Percentiles rank a stretch among this genome's conserved stretches.
phyloP scores from a whole-genome alignment of 495 filamentous ascomycete genomes.

The Penicillium canariense region DNA sequence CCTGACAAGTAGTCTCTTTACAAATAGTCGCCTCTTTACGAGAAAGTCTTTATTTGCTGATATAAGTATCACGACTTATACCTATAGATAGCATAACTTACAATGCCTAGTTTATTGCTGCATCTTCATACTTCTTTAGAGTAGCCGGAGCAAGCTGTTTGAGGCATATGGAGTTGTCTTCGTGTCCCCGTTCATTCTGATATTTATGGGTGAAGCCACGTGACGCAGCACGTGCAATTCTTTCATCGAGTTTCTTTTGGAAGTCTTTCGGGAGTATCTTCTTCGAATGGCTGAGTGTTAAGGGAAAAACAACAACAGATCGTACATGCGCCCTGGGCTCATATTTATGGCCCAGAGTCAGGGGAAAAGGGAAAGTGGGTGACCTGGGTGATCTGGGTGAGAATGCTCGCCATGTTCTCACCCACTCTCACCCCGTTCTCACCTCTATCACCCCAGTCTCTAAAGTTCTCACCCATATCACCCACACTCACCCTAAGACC shows the following conservation, averaged over 20 bases:
- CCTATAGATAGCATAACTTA: constrained; percentile 3
- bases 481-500: too few relatives aligned
- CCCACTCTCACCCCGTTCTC: neutral
- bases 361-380: neutral
- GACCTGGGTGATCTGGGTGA: neutral
- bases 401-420: neutral
- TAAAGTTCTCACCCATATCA: too few relatives aligned
- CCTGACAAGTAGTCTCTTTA: neutral
- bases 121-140: constrained; percentile 16
- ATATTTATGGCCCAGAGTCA: neutral
- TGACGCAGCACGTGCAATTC: constrained; percentile 16
- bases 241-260: constrained; percentile 11
- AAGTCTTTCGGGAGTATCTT: constrained; percentile 8
- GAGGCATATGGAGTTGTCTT: constrained; percentile 14
- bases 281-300: neutral
- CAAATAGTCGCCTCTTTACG: neutral
- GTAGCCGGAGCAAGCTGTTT: constrained; percentile 20
- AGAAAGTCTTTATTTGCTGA: constrained; percentile 17
- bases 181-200: constrained; percentile 14
- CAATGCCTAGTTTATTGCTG: constrained; percentile 10
- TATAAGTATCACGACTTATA: neutral
- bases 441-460: neutral
- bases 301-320: neutral
- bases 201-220: constrained; percentile 23
- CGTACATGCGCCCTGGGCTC: neutral